Percentiles rank a stretch among this genome's conserved stretches.
These are phyloP conservation scores for Anastatica hierochuntica DNA, from an alignment of 345 rosid species.

Conservation along the genomic window DNA sequence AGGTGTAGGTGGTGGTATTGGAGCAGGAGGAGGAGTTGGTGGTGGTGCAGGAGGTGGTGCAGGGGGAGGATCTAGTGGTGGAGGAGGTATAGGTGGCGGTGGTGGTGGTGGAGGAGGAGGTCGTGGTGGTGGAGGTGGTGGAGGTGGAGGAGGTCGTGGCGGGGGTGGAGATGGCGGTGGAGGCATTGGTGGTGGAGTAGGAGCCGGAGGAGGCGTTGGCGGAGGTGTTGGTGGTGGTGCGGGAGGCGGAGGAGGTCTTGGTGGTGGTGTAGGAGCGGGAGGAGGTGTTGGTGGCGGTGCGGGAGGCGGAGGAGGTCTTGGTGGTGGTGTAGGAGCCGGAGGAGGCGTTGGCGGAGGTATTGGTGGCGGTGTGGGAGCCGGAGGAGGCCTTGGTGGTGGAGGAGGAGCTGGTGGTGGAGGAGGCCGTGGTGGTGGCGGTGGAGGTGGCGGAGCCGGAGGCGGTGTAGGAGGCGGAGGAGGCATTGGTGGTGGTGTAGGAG, in stretches of 20 bases:
- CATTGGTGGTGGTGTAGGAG: no score
- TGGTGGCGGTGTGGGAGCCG: conserved; percentile 3
- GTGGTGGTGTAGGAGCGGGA: background rate
- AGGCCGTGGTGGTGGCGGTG: background rate
- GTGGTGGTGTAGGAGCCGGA: background rate
- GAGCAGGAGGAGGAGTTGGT: conserved; percentile 3
- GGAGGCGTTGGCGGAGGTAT: background rate
- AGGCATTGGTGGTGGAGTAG: background rate
- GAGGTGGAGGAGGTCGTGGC: background rate
- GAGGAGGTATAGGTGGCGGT: background rate
- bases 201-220: background rate
- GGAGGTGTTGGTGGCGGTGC: background rate
- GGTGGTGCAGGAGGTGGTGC: background rate
- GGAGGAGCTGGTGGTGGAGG: background rate
- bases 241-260: background rate
- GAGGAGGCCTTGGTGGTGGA: conserved; percentile 8
- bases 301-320: background rate
- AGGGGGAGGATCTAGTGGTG: conserved; percentile 2
- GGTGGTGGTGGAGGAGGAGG: background rate
- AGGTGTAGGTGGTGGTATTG: background rate
- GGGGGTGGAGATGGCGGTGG: background rate
- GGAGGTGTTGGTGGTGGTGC: background rate
- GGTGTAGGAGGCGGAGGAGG: background rate
- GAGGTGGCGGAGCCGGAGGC: background rate
- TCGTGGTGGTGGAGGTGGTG: background rate